These are phyloP conservation scores for Puya raimondii DNA, from an alignment of 176 grass and related monocot species.

Conservation along the genomic window DNA sequence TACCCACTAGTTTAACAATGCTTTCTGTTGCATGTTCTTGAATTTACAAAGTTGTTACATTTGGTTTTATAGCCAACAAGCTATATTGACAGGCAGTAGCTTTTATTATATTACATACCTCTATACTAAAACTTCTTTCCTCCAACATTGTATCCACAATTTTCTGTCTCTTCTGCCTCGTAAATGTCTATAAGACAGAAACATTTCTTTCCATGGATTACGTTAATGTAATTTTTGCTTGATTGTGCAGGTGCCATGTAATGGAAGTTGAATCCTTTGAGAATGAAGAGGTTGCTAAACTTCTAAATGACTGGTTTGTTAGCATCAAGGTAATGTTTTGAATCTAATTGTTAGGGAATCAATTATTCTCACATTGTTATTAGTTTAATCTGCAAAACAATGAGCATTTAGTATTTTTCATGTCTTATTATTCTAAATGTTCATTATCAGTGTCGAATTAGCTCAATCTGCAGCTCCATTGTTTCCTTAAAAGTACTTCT, in stretches of 20 bases:
- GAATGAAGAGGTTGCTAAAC: slow-evolving; percentile 77
- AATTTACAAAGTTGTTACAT: no score
- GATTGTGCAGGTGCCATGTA: slow-evolving; percentile 70
- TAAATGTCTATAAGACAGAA: not conserved
- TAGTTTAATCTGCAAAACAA: not conserved
- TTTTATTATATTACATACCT: no score
- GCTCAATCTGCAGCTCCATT: not conserved
- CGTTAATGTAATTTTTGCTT: not conserved
- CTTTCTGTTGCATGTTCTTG: no score
- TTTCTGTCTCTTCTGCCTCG: not conserved
- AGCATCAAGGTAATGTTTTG: slow-evolving; percentile 74
- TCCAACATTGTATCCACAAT: no score
- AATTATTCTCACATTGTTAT: not conserved
- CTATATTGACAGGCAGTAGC: no score
- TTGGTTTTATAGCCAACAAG: no score
- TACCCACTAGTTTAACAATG: no score
- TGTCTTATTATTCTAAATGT: no score
- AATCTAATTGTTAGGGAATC: slow-evolving; percentile 1
- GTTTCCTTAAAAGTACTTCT: not conserved
- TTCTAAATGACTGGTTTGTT: slow-evolving; percentile 90
- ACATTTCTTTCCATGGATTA: not conserved
- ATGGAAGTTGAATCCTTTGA: slow-evolving; percentile 98
- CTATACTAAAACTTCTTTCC: no score
- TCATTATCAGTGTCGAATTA: no score
- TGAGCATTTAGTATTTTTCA: no score